phyloP scores from a whole-genome alignment of 345 rosid genomes.

The Populus ilicifolia region DNA sequence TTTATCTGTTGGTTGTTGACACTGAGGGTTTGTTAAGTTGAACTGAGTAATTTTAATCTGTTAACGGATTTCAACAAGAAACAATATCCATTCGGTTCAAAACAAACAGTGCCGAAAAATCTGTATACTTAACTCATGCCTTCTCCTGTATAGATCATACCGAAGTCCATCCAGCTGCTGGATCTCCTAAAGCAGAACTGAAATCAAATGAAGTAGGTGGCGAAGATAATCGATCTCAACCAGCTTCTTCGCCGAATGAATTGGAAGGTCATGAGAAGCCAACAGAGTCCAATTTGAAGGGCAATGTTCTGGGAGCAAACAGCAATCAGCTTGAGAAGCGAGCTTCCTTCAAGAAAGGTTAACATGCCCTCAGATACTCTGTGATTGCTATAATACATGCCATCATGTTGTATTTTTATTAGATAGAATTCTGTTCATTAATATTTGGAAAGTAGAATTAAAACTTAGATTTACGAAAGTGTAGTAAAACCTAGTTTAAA shows the following conservation, averaged over 20 bases:
- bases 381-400: not conserved
- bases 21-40: not conserved
- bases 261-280: conserved; percentile 13
- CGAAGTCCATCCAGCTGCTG: conserved; percentile 19
- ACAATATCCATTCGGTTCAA: not conserved
- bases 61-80: not conserved
- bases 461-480: not conserved
- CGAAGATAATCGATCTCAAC: conserved; percentile 9
- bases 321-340: conserved; percentile 15
- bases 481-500: not conserved
- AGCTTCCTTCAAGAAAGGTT: conserved; percentile 30
- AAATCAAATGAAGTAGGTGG: conserved; percentile 14
- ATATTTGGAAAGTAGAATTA: not conserved
- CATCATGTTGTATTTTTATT: not conserved
- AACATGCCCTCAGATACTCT: not conserved
- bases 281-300: conserved; percentile 1
- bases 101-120: not conserved
- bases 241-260: conserved; percentile 6
- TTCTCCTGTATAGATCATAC: conserved; percentile 18
- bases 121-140: not conserved
- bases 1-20: not conserved
- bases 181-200: conserved; percentile 10
- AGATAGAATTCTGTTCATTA: not conserved
- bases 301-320: conserved; percentile 7
- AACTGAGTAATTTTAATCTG: not conserved